Conservation (phyloP, 371 early-diverging fungal species). For the Apophysomyces sp. region DNA sequence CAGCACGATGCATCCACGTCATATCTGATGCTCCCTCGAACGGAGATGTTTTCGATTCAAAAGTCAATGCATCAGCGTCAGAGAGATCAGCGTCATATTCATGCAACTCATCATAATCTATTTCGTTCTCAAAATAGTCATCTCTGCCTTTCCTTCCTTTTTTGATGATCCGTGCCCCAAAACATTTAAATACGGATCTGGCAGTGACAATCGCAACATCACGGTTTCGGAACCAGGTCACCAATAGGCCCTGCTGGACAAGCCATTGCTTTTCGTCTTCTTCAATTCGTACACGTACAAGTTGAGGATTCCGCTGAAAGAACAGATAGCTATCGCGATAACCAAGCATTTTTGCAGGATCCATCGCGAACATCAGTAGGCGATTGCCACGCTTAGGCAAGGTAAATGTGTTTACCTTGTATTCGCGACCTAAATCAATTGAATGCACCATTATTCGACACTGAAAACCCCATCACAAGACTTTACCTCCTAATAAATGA, state of each 20-base stretch:
- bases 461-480: too few relatives aligned
- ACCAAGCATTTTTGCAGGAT: constrained; percentile 76
- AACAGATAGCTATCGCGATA: constrained; percentile 87
- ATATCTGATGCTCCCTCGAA: constrained; percentile 3
- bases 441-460: too few relatives aligned
- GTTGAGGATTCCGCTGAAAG: constrained; percentile 73
- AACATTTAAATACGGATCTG: constrained; percentile 74
- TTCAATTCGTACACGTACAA: constrained; percentile 70
- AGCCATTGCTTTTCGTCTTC: constrained; percentile 74
- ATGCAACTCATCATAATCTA: neutral
- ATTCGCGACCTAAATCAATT: constrained; percentile 53
- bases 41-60: neutral
- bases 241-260: constrained; percentile 62
- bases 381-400: constrained; percentile 64
- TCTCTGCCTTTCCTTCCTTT: constrained; percentile 72
- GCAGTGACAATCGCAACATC: constrained; percentile 80
- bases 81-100: constrained; percentile 11
- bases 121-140: constrained; percentile 73
- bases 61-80: constrained; percentile 10
- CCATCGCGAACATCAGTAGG: constrained; percentile 81
- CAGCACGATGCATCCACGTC: constrained; percentile 56
- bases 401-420: constrained; percentile 60
- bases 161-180: constrained; percentile 76
- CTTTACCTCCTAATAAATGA: constrained; percentile 63
- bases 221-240: constrained; percentile 70